Base-by-base conservation (phyloP, 1,139 yeast species). In the Candida freyschussii region DNA sequence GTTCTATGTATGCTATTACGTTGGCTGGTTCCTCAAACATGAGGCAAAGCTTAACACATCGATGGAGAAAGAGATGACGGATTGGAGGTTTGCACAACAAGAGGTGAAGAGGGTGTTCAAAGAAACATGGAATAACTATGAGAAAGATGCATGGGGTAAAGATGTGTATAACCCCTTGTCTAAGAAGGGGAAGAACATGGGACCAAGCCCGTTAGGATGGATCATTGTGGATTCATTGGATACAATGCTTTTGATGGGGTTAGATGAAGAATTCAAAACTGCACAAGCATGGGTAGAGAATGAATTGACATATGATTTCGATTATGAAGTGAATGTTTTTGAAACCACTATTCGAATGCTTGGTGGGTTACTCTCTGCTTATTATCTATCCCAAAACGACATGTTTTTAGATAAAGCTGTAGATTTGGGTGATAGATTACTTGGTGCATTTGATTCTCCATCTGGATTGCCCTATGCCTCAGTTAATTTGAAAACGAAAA, bases 311-410 rank as follows among this genome's bases (percentile, higher is more conserved):
- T 79, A 75, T 45, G 73, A 77, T 47, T 75, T 84, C 50, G 84
- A 86, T 53, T 73, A 77, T 48, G 72, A 75, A 23, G 95, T 87
- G 29, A 86, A 80, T 54, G 80, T 86, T 4, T 89, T 89, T 57
- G 97, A 89, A 56, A 86, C 96, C 10, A 86, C 97, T 5, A 89
- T 86, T 45, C 69, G 96, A 50, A 86, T 87, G 94, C 64, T 89
- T 30, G 97, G 97, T 26, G 97, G 97, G 0, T 65, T 89, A 15
- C 63, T 89, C 34, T 80, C 95, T 2, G 95, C 95, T 0, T 77
- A 75, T 55, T 79, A 84, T 48, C 62, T 87, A 24, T 70, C 91
- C 2, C 63, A 69, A 4, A 91, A 83, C 45, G 79, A 78, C 33
- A 42, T 83, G 36, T 87, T 78, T 51, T 65, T 87, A 37, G 82